Conservation (phyloP, 2,329 filamentous ascomycete species). For the Volutella citrinella region DNA sequence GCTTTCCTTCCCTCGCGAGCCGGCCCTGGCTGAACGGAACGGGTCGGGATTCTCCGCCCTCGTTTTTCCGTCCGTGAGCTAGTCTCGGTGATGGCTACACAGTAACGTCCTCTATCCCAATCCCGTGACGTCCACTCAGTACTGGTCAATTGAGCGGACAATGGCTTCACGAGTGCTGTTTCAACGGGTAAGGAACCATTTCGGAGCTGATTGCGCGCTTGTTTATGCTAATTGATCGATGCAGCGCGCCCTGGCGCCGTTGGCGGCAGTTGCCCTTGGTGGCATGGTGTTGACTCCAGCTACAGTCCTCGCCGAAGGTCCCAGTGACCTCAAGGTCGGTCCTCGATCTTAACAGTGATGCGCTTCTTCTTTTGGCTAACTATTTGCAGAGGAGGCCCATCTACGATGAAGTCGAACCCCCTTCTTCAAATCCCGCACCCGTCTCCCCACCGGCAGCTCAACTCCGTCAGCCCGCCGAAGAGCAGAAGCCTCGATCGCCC, state of each 20-base stretch:
- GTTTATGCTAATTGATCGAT: constrained; percentile 27
- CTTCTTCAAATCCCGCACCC: constrained; percentile 32
- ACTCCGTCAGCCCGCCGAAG: constrained; percentile 29
- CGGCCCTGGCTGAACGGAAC: constrained; percentile 21
- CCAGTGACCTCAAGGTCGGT: constrained; percentile 33
- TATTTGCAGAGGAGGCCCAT: constrained; percentile 61
- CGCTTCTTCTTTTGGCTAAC: constrained; percentile 6
- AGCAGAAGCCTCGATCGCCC: constrained; percentile 47
- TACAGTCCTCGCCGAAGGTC: constrained; percentile 50
- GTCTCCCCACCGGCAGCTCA: constrained; percentile 27
- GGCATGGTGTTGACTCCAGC: constrained; percentile 46
- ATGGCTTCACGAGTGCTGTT: constrained; percentile 61
- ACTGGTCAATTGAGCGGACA: constrained; percentile 46
- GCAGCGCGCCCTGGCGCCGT: constrained; percentile 51
- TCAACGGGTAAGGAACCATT: constrained; percentile 44
- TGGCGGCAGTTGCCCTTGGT: constrained; percentile 50
- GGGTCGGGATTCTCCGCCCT: constrained; percentile 24
- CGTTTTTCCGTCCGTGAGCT: constrained; percentile 26
- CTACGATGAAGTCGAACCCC: constrained; percentile 67
- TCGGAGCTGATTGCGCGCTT: constrained; percentile 9
- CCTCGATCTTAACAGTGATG: neutral
- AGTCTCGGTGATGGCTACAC: constrained; percentile 16
- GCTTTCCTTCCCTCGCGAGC: constrained; percentile 8
- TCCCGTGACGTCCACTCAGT: no score
- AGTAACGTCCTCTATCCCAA: constrained; percentile 18